phyloP scores from a whole-genome alignment of 2,329 filamentous ascomycete species.

The Nigrospora sphaerica region DNA sequence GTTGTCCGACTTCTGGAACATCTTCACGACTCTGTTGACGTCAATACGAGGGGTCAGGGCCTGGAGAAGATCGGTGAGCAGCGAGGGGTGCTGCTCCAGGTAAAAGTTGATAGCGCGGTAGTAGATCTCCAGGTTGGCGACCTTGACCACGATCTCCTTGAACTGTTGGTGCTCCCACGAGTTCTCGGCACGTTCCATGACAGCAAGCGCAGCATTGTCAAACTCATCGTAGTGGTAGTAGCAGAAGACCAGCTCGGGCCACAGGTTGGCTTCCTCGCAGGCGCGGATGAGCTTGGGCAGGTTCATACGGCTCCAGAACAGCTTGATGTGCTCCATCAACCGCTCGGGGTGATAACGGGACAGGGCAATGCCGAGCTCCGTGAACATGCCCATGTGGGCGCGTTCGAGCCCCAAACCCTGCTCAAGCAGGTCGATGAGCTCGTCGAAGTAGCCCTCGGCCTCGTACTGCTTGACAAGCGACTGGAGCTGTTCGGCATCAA shows the following conservation, averaged over 20 bases:
- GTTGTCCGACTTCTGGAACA: constrained; percentile 98
- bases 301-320: constrained; percentile 98
- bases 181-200: constrained; percentile 96
- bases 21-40: constrained; percentile 97
- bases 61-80: constrained; percentile 92
- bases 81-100: constrained; percentile 89
- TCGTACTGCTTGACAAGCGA: constrained; percentile 96
- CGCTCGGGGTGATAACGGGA: constrained; percentile 93
- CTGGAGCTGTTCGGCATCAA: constrained; percentile 92
- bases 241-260: constrained; percentile 96
- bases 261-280: constrained; percentile 89
- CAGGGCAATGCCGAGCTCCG: constrained; percentile 81
- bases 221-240: constrained; percentile 98
- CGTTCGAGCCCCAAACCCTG: constrained; percentile 89
- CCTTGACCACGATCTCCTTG: constrained; percentile 98
- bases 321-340: constrained; percentile 96
- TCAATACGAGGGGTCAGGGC: constrained; percentile 89
- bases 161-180: constrained; percentile 99
- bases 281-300: constrained; percentile 94
- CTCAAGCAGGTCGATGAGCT: constrained; percentile 90
- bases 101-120: constrained; percentile 97
- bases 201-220: constrained; percentile 92
- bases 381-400: constrained; percentile 97
- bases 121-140: constrained; percentile 97
- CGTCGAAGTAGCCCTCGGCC: constrained; percentile 94